Percentiles rank a stretch among this genome's conserved stretches.
Conservation (phyloP, 1,284 basidiomycete genomes). For the Grifola frondosa region DNA sequence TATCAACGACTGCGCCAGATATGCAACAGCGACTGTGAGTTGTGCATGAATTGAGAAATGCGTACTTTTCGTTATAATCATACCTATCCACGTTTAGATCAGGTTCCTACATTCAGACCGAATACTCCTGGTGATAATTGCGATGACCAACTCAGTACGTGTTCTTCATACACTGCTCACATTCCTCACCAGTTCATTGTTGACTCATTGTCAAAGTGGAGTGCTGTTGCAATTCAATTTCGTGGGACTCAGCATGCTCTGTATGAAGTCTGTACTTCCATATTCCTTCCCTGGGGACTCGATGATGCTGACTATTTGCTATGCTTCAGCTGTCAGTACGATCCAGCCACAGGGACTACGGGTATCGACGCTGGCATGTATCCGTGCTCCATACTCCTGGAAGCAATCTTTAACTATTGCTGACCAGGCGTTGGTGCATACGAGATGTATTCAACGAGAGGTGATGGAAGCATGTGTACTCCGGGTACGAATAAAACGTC, state of each 20-base stretch:
- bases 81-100: constrained; percentile 5
- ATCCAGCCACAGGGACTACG: not conserved
- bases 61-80: too few relatives aligned
- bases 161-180: not conserved
- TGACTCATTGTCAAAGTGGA: constrained; percentile 2
- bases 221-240: constrained; percentile 21
- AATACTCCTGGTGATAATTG: constrained; percentile 18
- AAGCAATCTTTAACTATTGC: not conserved
- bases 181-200: not conserved
- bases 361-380: constrained; percentile 17
- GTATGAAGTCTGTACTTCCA: constrained; percentile 17
- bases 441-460: constrained; percentile 2
- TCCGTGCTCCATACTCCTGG: not conserved
- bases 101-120: constrained; percentile 8
- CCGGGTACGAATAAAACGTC: constrained; percentile 12
- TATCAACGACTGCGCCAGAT: constrained; percentile 19
- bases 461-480: not conserved
- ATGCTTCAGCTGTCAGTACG: constrained; percentile 17
- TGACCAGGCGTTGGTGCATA: constrained; percentile 11
- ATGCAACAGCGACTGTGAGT: constrained; percentile 20
- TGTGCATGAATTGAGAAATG: not conserved
- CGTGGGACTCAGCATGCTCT: constrained; percentile 23
- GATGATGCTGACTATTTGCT: not conserved
- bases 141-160: constrained; percentile 18
- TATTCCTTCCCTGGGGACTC: not conserved